Conservation (phyloP, 1,139 yeast species). For the Hyphopichia wangnamkhiaoensis region DNA sequence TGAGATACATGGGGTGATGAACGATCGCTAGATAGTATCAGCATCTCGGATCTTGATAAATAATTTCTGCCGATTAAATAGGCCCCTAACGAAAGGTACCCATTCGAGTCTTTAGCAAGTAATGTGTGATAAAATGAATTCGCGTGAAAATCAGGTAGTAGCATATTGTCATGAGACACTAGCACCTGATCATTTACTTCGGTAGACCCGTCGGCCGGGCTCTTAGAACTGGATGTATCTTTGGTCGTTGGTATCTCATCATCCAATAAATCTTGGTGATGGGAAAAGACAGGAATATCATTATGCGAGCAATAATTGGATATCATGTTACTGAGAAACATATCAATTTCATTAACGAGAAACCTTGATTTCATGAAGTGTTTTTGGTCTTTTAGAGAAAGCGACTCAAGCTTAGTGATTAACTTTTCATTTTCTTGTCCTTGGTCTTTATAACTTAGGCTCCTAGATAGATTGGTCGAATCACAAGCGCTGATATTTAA, state of each 20-base stretch:
- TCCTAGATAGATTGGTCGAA: conserved; percentile 8
- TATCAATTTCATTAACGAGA: conserved; percentile 27
- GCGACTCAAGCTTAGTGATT: conserved; percentile 9
- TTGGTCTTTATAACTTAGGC: conserved; percentile 9
- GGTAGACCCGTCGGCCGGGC: neutral
- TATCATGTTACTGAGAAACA: conserved; percentile 26
- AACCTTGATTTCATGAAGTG: conserved; percentile 16
- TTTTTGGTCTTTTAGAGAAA: conserved; percentile 1
- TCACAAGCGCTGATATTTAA: conserved; percentile 4
- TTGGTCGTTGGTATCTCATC: conserved; percentile 8
- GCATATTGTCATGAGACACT: conserved; percentile 37
- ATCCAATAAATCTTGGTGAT: conserved; percentile 19
- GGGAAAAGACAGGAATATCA: conserved; percentile 30
- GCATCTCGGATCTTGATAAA: conserved; percentile 19
- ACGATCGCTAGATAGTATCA: neutral
- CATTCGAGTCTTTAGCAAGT: conserved; percentile 35
- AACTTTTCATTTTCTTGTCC: conserved; percentile 9
- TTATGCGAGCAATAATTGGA: conserved; percentile 24
- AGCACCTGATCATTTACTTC: conserved; percentile 15
- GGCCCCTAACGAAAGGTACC: conserved; percentile 38
- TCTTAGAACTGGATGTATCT: neutral
- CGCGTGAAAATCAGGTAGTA: conserved; percentile 39
- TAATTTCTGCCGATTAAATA: conserved; percentile 34
- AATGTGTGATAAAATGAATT: conserved; percentile 36
- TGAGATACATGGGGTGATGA: conserved; percentile 11